Evolutionary conservation across 2,329 filamentous ascomycete species (phyloP), one percentile per base, ranked within the genome.

Genomic region (Cladosporium austrohemisphaericum): DNA sequence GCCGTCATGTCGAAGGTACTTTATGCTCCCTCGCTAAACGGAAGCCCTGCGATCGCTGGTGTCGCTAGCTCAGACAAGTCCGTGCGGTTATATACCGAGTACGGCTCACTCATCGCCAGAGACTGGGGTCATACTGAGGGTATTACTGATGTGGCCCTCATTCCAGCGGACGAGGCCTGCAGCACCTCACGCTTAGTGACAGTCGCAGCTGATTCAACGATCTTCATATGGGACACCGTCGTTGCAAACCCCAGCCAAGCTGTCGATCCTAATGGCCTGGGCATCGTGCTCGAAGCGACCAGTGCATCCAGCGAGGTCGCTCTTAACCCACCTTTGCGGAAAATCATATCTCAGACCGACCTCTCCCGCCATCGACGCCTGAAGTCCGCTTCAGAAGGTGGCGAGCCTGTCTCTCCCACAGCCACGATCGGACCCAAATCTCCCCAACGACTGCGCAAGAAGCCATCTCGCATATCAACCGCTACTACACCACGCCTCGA

Each of bases 41-140:
- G 76, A 8, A 65, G 81, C 73, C 79, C 83, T 22, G 79, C 94
- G 43, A 76, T 98, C 44, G 77, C 93, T 14, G 91, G 89, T n/a
- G 79, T 93, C 9, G 96, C 92, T 7, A 91, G 91, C 59, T 95
- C 88, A 1, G 93, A 98, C 68, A 98, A 97, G 65, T 97, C 93
- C 1, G 85, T 98, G 49, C 79, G 93, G 28, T 73, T 98, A 13
- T 98, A 98, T 61, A 88, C 95, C 57, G 83, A 85, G 53, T 83
- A 81, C 33, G 91, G 92, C 7, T 71, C 74, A 1, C 84, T 98
- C 50, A 71, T 97, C 22, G 86, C 90, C 43, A 83, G 89, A 32
- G 93, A 97, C 69, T 96, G 90, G 81, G 93, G 93, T 1, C 93
- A 98, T 59, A 95, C 91, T 0, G 91, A 96, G 64, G 86, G 91